These are phyloP conservation scores for Podila minutissima DNA, from an alignment of 192 early-diverging fungal species.

Conservation along the genomic window DNA sequence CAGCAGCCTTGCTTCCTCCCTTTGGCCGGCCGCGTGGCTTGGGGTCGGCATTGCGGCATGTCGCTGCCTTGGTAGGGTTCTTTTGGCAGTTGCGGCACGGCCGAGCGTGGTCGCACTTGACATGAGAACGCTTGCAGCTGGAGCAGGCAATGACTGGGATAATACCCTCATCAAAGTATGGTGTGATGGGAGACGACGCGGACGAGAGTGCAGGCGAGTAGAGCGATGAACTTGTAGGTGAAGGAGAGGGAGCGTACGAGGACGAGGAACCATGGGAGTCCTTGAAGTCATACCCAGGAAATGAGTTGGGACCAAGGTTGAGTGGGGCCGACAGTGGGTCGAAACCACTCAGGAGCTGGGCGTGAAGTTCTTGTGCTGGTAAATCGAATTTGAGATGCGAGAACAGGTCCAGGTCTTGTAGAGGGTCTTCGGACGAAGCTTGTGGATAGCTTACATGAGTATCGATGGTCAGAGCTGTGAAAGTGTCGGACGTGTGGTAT, in stretches of 20 bases:
- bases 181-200: conserved; percentile 5
- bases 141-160: conserved; percentile 29
- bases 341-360: background rate
- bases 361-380: background rate
- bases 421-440: background rate
- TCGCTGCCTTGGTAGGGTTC: conserved; percentile 24
- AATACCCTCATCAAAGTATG: conserved; percentile 19
- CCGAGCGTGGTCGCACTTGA: conserved; percentile 44
- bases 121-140: conserved; percentile 43
- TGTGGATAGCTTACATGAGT: too few species aligned
- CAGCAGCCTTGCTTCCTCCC: conserved; percentile 23
- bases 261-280: background rate
- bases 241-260: conserved; percentile 10
- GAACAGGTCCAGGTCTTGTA: background rate
- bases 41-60: conserved; percentile 37
- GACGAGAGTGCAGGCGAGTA: background rate
- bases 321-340: background rate
- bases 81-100: conserved; percentile 43
- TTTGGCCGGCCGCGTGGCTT: conserved; percentile 46
- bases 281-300: too few species aligned
- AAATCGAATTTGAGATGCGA: background rate
- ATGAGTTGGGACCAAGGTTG: too few species aligned
- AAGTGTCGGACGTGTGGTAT: too few species aligned
- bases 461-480: too few species aligned
- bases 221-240: background rate